Base-by-base conservation (phyloP, 2,329 filamentous ascomycete genomes). In the Ophiognomonia clavigignenti-juglandacearum region DNA sequence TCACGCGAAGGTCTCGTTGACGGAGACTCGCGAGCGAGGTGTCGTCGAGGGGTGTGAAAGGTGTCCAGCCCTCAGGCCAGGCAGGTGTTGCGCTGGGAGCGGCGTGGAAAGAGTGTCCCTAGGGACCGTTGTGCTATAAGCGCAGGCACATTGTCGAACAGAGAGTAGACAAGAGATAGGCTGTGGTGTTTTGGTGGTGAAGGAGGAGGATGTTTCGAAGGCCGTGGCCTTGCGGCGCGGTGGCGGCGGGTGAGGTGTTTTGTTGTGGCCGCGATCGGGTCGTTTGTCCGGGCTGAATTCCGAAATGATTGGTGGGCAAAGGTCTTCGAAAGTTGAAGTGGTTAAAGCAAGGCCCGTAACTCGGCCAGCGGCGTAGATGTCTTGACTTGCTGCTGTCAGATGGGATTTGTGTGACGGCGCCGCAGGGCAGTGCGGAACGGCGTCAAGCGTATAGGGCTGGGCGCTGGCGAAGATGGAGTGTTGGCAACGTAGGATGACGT, bases 61-160 rank as follows among this genome's bases (percentile, higher is more conserved):
- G 32, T 50, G 43, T 46, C 43, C 47, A 48, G 41, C 40, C 42
- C 46, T 49, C 50, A 46, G 16, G 13, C 26, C 34, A 47, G 37
- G 46, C 45, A 48, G 42, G 35, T 39, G 47, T 41, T 52, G 56
- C 55, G 53, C 50, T 45, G 50, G 51, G 35, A 40, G 42, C 40
- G 40, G 52, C 38, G 46, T 32, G 48, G 53, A n/a, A 8, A 35
- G 35, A 31, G 64, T 64, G 69, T 72, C 69, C 70, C 69, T 70
- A 64, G 61, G 70, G 69, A 73, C 69, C 57, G 66, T 59, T 44
- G 45, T 54, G 60, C 56, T 64, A 64, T 64, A 64, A 64, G 43
- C 31, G 35, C 43, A 51, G 48, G 42, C 45, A 46, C 61, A 64
- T 64, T 23, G 56, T 64, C 49, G 43, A 46, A 24, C 43, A 40